These are phyloP conservation scores for Mycena capillaripes DNA, from an alignment of 768 basidiomycete species.

Conservation along the genomic window DNA sequence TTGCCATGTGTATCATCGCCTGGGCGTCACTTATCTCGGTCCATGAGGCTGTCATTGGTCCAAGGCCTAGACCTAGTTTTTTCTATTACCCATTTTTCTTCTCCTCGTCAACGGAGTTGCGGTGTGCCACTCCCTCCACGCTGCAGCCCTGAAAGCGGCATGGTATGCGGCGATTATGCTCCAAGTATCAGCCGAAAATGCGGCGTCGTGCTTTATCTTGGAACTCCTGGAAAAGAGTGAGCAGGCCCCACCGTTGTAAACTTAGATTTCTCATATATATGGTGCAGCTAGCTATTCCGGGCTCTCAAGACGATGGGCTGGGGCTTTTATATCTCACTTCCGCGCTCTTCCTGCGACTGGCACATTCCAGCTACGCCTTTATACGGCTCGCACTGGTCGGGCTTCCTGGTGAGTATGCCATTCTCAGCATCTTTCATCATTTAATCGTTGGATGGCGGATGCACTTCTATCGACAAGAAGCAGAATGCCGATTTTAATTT, in stretches of 20 bases:
- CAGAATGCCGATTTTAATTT: constrained; percentile 24
- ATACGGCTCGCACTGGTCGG: constrained; percentile 2
- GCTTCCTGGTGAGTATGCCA: background rate
- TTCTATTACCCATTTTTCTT: constrained; percentile 7
- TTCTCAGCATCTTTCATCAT: background rate
- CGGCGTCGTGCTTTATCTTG: constrained; percentile 5
- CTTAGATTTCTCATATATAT: background rate
- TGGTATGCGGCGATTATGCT: constrained; percentile 14
- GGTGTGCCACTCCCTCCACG: background rate
- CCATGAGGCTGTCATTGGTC: constrained; percentile 9
- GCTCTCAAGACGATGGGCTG: constrained; percentile 16
- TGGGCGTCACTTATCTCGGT: constrained; percentile 10
- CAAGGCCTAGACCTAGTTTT: background rate
- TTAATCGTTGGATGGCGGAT: constrained; percentile 13
- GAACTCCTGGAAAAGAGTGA: constrained; percentile 15
- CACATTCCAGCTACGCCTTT: background rate
- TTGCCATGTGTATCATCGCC: constrained; percentile 22
- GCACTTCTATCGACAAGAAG: background rate
- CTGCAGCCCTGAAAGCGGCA: constrained; percentile 2
- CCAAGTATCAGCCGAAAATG: constrained; percentile 17
- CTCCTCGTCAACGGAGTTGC: background rate
- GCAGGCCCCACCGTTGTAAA: background rate
- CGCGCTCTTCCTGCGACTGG: constrained; percentile 18
- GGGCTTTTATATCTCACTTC: constrained; percentile 18
- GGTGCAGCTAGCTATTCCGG: background rate